phyloP scores from a whole-genome alignment of 306 rosid species.

The Lupinus albus region DNA sequence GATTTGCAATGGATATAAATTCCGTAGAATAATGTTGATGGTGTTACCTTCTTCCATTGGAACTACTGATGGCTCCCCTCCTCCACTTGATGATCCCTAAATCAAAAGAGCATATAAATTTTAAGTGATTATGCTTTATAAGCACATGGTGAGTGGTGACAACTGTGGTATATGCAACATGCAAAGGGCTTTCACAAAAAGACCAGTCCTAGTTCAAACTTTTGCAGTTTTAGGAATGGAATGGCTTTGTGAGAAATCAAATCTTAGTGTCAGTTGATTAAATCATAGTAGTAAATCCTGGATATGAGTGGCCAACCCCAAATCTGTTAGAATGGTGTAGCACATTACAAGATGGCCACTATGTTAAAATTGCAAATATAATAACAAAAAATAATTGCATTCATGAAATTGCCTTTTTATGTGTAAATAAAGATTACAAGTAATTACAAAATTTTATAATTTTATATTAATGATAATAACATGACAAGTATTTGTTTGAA shows the following conservation, averaged over 20 bases:
- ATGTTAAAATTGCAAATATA: neutral
- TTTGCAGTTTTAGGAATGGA: neutral
- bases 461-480: no score
- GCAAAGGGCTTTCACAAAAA: neutral
- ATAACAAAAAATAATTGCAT: no score
- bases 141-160: neutral
- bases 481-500: neutral
- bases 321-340: no score
- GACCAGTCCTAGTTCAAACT: slow-evolving; percentile 12
- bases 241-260: neutral
- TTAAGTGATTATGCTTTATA: slow-evolving; percentile 11
- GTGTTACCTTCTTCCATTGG: slow-evolving; percentile 66
- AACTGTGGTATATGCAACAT: neutral
- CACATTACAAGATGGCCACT: neutral
- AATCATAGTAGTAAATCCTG: neutral
- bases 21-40: slow-evolving; percentile 17
- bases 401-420: neutral
- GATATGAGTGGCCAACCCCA: no score
- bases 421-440: no score
- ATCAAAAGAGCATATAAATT: slow-evolving; percentile 35
- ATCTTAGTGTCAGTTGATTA: neutral
- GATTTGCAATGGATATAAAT: slow-evolving; percentile 1
- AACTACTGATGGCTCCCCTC: slow-evolving; percentile 73
- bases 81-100: slow-evolving; percentile 79
- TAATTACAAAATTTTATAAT: no score